Evolutionary conservation across 1,284 basidiomycete genomes (phyloP), one percentile per base, ranked within the genome.

Genomic region (Takashimella koratensis): DNA sequence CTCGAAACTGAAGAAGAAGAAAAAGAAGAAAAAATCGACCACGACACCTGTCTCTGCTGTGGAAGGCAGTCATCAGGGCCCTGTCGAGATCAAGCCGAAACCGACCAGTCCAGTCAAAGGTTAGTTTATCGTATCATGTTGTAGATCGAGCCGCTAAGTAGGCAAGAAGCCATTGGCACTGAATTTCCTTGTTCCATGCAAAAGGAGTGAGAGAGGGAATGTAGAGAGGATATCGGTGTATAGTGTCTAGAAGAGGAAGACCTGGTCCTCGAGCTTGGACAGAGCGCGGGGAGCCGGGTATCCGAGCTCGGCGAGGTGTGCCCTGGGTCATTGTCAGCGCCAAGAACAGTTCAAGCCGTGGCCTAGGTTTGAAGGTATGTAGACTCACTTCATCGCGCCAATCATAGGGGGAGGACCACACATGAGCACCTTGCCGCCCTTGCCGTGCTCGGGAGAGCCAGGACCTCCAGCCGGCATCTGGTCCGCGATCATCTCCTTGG

Each of bases 371-470:
- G 30, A 36, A 36, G 8, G n/a, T 3, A 22, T 20, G 13, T 21
- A 6, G 22, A 79, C 86, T 76, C 69, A 90, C 89, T 97, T 97
- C 92, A 98, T 97, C 45, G 93, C 95, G 50, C 80, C 82, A 74
- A 96, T 86, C 95, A 98, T 98, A 6, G 94, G 94, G 21, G 94
- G 93, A 54, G 95, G 95, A 47, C 90, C 91, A 76, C 90, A 95
- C 73, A 95, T 81, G 57, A 95, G 81, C 51, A 94, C 78, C 76
- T 92, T 93, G 80, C 85, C 86, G 63, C 88, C 81, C 20, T 79
- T 74, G 49, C 76, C 79, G 30, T 65, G 65, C 11, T 49, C 62
- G 8, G 83, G 79, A 24, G 81, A 79, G 4, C 70, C 70, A 24
- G 68, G 62, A 23, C 70, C 72, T 49, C 58, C 64, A 13, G 55